Evolutionary conservation across 805 yeast species (phyloP).

Genomic region (Candida insectalens): DNA sequence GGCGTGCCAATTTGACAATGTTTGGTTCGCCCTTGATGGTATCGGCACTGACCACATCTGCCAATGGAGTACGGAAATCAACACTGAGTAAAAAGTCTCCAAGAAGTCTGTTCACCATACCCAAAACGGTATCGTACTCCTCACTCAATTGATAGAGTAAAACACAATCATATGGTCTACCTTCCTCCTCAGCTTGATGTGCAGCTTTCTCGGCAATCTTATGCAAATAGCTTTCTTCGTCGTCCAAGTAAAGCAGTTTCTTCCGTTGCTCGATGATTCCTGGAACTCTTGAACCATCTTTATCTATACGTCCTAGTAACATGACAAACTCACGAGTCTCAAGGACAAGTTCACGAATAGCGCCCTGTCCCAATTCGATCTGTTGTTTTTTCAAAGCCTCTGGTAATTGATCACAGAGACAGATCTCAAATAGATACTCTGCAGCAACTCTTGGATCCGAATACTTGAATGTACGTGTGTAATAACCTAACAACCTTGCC

Average conservation of each 20-base stretch:
- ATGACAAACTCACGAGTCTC: conserved; percentile 78
- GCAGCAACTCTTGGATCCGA: conserved; percentile 87
- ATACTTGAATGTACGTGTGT: conserved; percentile 72
- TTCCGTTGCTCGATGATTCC: conserved; percentile 80
- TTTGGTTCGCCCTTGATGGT: conserved; percentile 32
- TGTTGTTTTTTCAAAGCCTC: conserved; percentile 28
- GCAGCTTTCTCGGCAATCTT: conserved; percentile 82
- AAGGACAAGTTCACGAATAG: conserved; percentile 73
- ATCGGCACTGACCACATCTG: conserved; percentile 12
- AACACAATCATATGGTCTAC: conserved; percentile 77
- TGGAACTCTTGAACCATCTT: conserved; percentile 67
- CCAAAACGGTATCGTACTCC: conserved; percentile 74
- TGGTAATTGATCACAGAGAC: conserved; percentile 34
- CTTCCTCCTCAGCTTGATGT: conserved; percentile 80
- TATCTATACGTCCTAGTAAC: conserved; percentile 74
- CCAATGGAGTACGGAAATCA: conserved; percentile 29
- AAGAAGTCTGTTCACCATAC: conserved; percentile 61
- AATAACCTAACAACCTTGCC: conserved; percentile 65
- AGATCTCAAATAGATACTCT: conserved; percentile 73
- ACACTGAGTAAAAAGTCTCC: conserved; percentile 70
- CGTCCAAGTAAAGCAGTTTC: conserved; percentile 46
- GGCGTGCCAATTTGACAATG: conserved; percentile 36
- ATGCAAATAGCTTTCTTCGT: conserved; percentile 51
- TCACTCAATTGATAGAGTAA: conserved; percentile 80
- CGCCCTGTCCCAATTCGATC: conserved; percentile 56